Evolutionary conservation across 2,329 filamentous ascomycete species (phyloP).

Genomic region (Neocatenulostroma microsporum): DNA sequence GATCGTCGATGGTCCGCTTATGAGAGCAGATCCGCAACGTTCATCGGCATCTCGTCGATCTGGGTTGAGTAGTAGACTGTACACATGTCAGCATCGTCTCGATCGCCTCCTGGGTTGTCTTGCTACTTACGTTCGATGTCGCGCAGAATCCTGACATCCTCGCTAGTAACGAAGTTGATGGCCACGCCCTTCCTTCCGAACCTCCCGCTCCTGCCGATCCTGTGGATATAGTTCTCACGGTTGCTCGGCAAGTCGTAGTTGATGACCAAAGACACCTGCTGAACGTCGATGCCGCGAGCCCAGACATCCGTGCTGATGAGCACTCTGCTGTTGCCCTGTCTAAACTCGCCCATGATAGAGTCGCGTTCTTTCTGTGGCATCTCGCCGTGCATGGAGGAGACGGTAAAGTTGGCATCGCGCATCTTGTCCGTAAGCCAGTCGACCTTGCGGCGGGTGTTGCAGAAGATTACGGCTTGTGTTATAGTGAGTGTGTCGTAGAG

Average conservation of each 20-base stretch:
- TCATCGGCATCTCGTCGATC: conserved; percentile 99
- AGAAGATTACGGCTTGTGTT: conserved; percentile 99
- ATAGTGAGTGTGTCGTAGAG: conserved; percentile 99
- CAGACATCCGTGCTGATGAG: conserved; percentile 96
- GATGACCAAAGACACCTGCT: conserved; percentile 99
- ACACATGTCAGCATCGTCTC: conserved; percentile 2
- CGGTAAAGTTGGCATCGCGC: conserved; percentile 92
- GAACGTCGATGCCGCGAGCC: conserved; percentile 99
- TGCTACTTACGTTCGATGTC: conserved; percentile 99
- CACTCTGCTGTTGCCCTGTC: conserved; percentile 95
- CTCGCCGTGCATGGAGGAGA: conserved; percentile 99
- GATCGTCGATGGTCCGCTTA: conserved; percentile 15
- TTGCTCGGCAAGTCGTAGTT: conserved; percentile 99
- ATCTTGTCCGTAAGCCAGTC: conserved; percentile 99
- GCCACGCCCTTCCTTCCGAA: conserved; percentile 99
- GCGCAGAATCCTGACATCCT: conserved; percentile 99
- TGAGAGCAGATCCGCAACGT: conserved; percentile 48
- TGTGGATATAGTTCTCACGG: conserved; percentile 99
- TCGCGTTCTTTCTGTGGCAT: conserved; percentile 98
- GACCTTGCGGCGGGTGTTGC: conserved; percentile 99
- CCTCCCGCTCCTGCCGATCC: conserved; percentile 98
- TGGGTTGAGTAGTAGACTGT: conserved; percentile 99
- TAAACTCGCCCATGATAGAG: conserved; percentile 99
- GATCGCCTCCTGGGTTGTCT: background rate
- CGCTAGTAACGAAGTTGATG: conserved; percentile 99